Conservation (phyloP, 306 rosid genomes). For the Rosa chinensis region DNA sequence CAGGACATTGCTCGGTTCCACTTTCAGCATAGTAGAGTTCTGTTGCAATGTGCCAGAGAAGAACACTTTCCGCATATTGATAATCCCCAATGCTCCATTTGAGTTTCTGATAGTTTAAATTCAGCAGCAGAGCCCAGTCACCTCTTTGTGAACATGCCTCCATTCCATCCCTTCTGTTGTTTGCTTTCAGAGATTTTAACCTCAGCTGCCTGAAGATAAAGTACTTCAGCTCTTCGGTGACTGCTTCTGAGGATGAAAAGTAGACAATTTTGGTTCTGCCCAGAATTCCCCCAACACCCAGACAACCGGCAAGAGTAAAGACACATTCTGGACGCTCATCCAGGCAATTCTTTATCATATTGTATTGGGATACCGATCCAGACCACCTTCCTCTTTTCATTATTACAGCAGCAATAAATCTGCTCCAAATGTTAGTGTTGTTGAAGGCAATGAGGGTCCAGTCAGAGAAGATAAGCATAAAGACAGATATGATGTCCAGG, state of each 20-base stretch:
- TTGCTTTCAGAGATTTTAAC: not conserved
- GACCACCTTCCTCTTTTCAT: slow-evolving; percentile 21
- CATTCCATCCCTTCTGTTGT: not conserved
- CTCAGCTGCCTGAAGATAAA: slow-evolving; percentile 23
- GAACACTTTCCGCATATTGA: slow-evolving; percentile 30
- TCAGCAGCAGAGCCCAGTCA: slow-evolving; percentile 23
- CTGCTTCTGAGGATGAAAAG: not conserved
- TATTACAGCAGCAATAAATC: not conserved
- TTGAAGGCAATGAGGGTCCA: slow-evolving; percentile 3
- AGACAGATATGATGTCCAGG: slow-evolving; percentile 3
- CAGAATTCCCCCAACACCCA: not conserved
- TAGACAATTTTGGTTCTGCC: not conserved
- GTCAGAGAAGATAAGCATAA: slow-evolving; percentile 15
- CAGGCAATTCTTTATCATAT: slow-evolving; percentile 21
- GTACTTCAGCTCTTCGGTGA: not conserved
- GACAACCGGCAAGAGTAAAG: not conserved
- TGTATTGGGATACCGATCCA: slow-evolving; percentile 20
- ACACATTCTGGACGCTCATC: slow-evolving; percentile 12
- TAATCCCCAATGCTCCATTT: slow-evolving; percentile 29
- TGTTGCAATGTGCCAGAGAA: slow-evolving; percentile 39
- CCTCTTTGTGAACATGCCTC: slow-evolving; percentile 27
- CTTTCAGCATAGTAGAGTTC: slow-evolving; percentile 1
- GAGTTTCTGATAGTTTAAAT: not conserved
- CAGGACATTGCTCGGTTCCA: not conserved
- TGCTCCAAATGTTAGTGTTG: slow-evolving; percentile 6